Evolutionary conservation across 768 basidiomycete species (phyloP).

Genomic region (Leccinellum albellum): DNA sequence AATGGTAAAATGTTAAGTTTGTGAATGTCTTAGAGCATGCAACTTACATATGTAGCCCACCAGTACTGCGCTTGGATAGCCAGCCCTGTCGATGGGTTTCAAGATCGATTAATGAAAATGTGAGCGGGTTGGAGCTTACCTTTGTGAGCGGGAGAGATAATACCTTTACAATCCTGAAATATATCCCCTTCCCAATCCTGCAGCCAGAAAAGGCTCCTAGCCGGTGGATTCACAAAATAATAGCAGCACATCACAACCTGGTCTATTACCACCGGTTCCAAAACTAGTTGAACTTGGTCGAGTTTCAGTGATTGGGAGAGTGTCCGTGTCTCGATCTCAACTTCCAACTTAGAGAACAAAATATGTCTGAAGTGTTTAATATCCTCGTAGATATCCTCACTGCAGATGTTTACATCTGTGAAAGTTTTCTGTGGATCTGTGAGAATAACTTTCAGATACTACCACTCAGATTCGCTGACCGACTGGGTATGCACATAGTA

Average conservation of each 20-base stretch:
- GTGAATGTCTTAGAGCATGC: neutral
- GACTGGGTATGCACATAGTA: slow-evolving; percentile 35
- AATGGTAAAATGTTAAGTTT: slow-evolving; percentile 5
- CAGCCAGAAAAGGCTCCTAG: slow-evolving; percentile 52
- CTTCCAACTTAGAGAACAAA: slow-evolving; percentile 18
- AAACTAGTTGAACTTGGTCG: slow-evolving; percentile 38
- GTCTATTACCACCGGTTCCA: slow-evolving; percentile 35
- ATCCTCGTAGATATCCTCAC: slow-evolving; percentile 30
- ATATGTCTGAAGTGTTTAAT: slow-evolving; percentile 32
- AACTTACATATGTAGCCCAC: slow-evolving; percentile 20
- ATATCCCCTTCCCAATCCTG: slow-evolving; percentile 40
- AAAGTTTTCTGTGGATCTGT: slow-evolving; percentile 41
- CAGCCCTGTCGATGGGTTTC: slow-evolving; percentile 29
- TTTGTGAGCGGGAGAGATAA: slow-evolving; percentile 21
- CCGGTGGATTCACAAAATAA: slow-evolving; percentile 49
- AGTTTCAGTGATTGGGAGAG: slow-evolving; percentile 27
- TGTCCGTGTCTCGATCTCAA: slow-evolving; percentile 1
- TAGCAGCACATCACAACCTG: slow-evolving; percentile 38
- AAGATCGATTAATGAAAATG: slow-evolving; percentile 16
- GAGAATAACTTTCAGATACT: neutral
- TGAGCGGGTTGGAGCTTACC: slow-evolving; percentile 6
- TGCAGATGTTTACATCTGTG: slow-evolving; percentile 52
- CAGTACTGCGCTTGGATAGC: slow-evolving; percentile 37
- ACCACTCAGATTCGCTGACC: slow-evolving; percentile 30
- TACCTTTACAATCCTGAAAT: slow-evolving; percentile 21